These are phyloP conservation scores for Tuctoria greenei DNA, from an alignment of 176 grass and related monocot genomes.

Conservation along the genomic window DNA sequence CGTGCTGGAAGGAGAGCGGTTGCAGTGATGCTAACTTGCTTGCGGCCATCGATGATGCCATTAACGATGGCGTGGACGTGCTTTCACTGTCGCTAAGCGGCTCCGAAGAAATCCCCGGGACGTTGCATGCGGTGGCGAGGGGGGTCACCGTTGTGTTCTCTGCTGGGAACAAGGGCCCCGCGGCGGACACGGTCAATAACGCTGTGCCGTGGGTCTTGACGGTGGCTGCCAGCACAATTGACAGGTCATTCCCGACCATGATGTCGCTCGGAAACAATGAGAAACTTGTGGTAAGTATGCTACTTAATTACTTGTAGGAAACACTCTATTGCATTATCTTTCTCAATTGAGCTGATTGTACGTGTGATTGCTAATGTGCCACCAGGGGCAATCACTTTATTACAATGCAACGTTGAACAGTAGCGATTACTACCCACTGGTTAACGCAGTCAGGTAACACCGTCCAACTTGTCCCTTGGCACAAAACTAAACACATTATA, in stretches of 20 bases:
- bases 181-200: too few relatives aligned
- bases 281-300: too few relatives aligned
- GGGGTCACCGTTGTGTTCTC: too few relatives aligned
- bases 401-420: background rate
- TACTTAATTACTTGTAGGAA: background rate
- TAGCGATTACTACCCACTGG: constrained; percentile 17
- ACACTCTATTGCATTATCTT: background rate
- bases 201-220: too few relatives aligned
- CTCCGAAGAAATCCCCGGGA: background rate
- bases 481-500: background rate
- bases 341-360: background rate
- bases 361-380: background rate
- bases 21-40: background rate
- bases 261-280: too few relatives aligned
- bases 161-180: too few relatives aligned
- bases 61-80: constrained; percentile 63
- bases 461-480: too few relatives aligned
- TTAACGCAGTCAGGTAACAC: constrained; percentile 11
- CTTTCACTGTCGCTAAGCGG: constrained; percentile 48
- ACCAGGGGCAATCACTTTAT: constrained; percentile 45
- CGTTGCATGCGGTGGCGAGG: constrained; percentile 52
- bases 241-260: too few relatives aligned
- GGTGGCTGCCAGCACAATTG: too few relatives aligned
- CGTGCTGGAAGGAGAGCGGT: background rate
- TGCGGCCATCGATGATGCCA: constrained; percentile 53